phyloP scores from a whole-genome alignment of 2,329 filamentous ascomycete species.

The Dactylellina cionopaga region DNA sequence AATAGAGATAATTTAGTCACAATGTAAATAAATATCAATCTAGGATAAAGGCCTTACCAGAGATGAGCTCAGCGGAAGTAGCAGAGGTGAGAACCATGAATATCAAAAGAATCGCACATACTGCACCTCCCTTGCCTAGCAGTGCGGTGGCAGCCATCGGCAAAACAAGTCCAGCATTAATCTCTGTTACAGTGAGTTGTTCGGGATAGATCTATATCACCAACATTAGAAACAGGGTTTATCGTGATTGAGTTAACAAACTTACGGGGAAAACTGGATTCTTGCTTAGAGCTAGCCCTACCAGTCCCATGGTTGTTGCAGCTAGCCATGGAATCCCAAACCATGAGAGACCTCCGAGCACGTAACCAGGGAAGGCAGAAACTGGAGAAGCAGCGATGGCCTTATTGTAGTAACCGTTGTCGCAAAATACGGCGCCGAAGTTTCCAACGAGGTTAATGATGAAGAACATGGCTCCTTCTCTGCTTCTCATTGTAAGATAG shows the following conservation, averaged over 20 bases:
- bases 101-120: slow-evolving; percentile 79
- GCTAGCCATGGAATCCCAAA: slow-evolving; percentile 92
- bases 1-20: not conserved
- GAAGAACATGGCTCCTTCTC: slow-evolving; percentile 86
- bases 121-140: slow-evolving; percentile 81
- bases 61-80: slow-evolving; percentile 83
- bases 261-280: slow-evolving; percentile 72
- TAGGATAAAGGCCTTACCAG: slow-evolving; percentile 58
- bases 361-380: slow-evolving; percentile 86
- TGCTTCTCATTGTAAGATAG: slow-evolving; percentile 85
- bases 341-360: slow-evolving; percentile 88
- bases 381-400: slow-evolving; percentile 88
- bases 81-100: slow-evolving; percentile 92
- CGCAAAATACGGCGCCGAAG: slow-evolving; percentile 76
- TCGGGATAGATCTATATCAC: slow-evolving; percentile 68
- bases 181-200: slow-evolving; percentile 77
- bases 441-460: slow-evolving; percentile 89
- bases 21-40: not conserved
- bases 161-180: slow-evolving; percentile 83
- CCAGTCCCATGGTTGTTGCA: slow-evolving; percentile 86
- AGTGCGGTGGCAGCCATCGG: slow-evolving; percentile 86
- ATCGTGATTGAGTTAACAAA: not conserved
- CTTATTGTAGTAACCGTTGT: slow-evolving; percentile 93
- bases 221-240: not conserved
- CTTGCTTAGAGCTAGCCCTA: slow-evolving; percentile 80